Evolutionary conservation across 805 yeast species (phyloP), one percentile per base, ranked within the genome.

Genomic region (Wickerhamomyces bovis): DNA sequence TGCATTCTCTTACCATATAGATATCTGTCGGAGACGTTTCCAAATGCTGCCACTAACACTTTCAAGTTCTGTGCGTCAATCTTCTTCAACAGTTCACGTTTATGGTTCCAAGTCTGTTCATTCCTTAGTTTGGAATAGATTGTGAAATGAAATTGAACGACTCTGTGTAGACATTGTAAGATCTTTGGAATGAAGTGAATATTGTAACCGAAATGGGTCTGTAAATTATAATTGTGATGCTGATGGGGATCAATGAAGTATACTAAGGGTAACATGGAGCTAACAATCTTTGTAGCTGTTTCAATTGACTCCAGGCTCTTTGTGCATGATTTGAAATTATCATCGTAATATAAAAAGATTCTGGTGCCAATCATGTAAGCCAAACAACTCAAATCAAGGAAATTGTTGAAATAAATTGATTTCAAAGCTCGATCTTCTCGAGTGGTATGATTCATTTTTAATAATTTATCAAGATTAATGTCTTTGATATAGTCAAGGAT

Each of bases 181-280:
- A 48, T 48, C n/a, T 38, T 48, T 39, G 51, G 48, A 11, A 48
- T 40, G 16, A 48, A 25, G n/a, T 48, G 48, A 22, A 48, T 42
- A 21, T 35, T 39, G 36, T 42, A 25, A 12, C 51, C 51, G 40
- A 48, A 48, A 18, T 48, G 51, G 11, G 44, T 42, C 21, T 21
- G 36, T 8, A 48, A 26, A 23, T 48, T 44, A 18, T 44, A 44
- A 33, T 22, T 39, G 23, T 48, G 46, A 19, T 44, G 51, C 28
- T 48, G 51, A 11, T 44, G 48, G 18, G 48, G 51, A 39, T 48
- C 51, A 23, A 48, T 42, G 31, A 48, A 48, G 18, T 48, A 48
- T n/a, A 47, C 35, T 26, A 48, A 19, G 18, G 43, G 18, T 15
- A 44, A 16, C 45, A 44, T 40, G 2, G 51, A 44, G 18, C 36